Evolutionary conservation across 2,329 filamentous ascomycete species (phyloP), one percentile per base, ranked within the genome.

Genomic region (Blumeria hordei): DNA sequence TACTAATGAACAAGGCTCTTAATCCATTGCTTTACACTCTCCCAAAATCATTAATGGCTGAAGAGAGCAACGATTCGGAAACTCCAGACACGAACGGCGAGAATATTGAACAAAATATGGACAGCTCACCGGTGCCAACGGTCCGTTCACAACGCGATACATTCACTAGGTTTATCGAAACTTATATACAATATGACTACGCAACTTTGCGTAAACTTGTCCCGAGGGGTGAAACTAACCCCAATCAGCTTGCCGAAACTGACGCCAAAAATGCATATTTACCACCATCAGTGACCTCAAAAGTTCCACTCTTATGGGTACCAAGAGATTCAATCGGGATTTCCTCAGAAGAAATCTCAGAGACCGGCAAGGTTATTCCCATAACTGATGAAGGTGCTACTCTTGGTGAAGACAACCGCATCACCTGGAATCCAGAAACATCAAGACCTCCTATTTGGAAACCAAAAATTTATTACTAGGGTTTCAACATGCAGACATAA

Each of bases 301-400:
- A 73, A 60, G 68, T 76, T 1, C 84, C 85, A 1, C 69, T 86
- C 34, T 71, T 94, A n/a, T 94, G 88, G 88, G 84, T 94, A 55
- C 86, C 88, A 0, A 73, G 77, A 56, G 88, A 94, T 62, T 69
- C 74, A 1, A 76, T 80, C 28, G 84, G 86, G 9, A 76, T 94
- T 44, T 86, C 80, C 55, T 74, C 74, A 62, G 84, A 93, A 65
- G 88, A 94, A 67, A 73, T 92, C 54, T 72, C 72, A 11, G 83
- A 92, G 62, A 84, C 83, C 0, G 72, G 72, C 60, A 77, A 75
- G 62, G 75, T 85, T 35, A 84, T 87, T 34, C 77, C 81, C 1
- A 90, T 93, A 59, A 88, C 84, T 0, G 87, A 94, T 60, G 83
- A 86, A 60, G 83, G 81, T 16, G 83, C 83, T 47, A 74, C 69